Evolutionary conservation across 2,329 filamentous ascomycete genomes (phyloP), one percentile per base, ranked within the genome.

Genomic region (Fusarium miscanthi): DNA sequence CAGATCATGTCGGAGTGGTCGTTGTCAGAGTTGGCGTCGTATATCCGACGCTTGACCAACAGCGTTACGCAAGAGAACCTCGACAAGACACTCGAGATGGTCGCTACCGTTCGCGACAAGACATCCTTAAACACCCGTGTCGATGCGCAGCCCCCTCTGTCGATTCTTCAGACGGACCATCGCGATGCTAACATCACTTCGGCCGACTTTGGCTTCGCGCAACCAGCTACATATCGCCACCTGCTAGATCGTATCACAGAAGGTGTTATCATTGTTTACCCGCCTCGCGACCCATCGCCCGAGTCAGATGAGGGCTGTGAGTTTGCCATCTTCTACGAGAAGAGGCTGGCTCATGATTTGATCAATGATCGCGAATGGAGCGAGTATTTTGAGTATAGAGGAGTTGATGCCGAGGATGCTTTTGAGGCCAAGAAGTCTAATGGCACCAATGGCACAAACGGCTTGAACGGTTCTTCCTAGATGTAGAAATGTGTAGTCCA

Each of bases 21-120:
- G 1, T 69, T 85, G 0, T 74, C 77, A 4, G 72, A 74, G 23
- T 51, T 85, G 1, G 82, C 84, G 0, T 70, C 67, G 3, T 84
- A 83, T 45, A 77, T 82, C 21, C 82, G 83, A 3, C 60, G 72
- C 17, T 46, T 85, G 51, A 84, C 82, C 4, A 72, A 83, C 59
- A 76, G 77, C 45, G 74, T 78, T 2, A 82, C 80, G 0, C 71
- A 80, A 19, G 81, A 81, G 23, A 63, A 69, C 4, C 75, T 84
- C 0, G 74, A 77, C 33, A 43, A 73, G 19, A 66, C 74, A 6
- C 73, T 85, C 0, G 70, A 76, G 9, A 62, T 72, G 60, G 76
- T 83, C 0, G 82, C 82, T 2, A 76, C 75, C 0, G 72, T 83
- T 16, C 77, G 80, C 9, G 81, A 85, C 66, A 85, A 84, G 67